Evolutionary conservation across 164 flowering plant species (phyloP), one percentile per base, ranked within the genome.

Genomic region (Aristolochia contorta): DNA sequence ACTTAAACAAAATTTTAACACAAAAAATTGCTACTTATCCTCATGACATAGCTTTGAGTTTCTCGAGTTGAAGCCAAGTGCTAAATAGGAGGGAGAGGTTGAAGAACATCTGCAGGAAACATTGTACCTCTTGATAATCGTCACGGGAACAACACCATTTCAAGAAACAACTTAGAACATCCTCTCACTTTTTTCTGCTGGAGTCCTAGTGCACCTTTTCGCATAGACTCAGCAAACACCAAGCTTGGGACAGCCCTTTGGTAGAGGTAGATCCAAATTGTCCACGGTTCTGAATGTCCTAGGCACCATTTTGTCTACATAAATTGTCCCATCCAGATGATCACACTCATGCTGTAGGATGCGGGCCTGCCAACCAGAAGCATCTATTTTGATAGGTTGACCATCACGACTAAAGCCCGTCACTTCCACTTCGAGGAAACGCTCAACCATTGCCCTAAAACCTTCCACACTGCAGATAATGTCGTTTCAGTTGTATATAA

Each of bases 351-450:
- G 98, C 69, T 89, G 96, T 45, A 92, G 66, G 54, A 92, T 87
- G 0, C 96, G 87, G 0, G 98, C 96, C 69, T 92, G 87, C 98
- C 96, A 92, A 4, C 98, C 98, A 24, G 84, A 72, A 56, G 96
- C 94, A 65, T 78, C 68, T 27, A 92, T 77, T 69, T 75, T 82
- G 57, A 92, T 70, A 16, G 93, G 83, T 57, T 77, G 62, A 1
- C 96, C 98, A 61, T 79, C 54, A 12, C 84, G 89, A 62, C 68
- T 80, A n/a, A 85, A 72, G 24, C 96, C 98, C 16, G 83, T 77
- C 52, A 87, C 93, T 69, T 87, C 93, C 32, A 92, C 93, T 47
- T 87, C 84, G 22, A 86, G 82, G 56, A 71, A 63, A 20, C 96
- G 82, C 72, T 92, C 96, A 54, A 92, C 98, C 22, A 79, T 68